Evolutionary conservation across 352 stramenopile species (phyloP), one percentile per base, ranked within the genome.

Genomic region (Globisporangium camurandrum): DNA sequence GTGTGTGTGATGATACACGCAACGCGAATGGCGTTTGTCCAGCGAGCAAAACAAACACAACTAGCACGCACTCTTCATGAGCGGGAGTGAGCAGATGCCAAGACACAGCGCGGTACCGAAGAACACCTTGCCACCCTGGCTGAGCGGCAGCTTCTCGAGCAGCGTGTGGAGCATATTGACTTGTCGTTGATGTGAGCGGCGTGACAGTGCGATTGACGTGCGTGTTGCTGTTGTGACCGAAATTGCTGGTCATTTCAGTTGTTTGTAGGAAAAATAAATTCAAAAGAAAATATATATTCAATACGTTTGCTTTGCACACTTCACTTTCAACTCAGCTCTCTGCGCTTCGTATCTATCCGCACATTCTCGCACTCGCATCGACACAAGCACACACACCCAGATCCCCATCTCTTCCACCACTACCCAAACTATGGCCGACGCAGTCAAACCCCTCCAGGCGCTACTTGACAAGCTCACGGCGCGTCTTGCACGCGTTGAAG

Each of bases 401-500:
- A 57, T 17, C 26, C 26, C 42, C 19, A 49, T 14, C n/a, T n/a
- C n/a, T n/a, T n/a, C n/a, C n/a, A n/a, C n/a, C n/a, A n/a, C 30
- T 34, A 34, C 30, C 30, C 30, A 34, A 34, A 69, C 58, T 49
- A 76, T 74, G 71, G 75, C 83, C 55, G 72, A 49, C 28, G 33
- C 68, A 40, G 60, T 74, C n/a, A 86, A 95, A 59, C 84, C 86
- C 41, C 75, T 97, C 36, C 66, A 87, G 49, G 74, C 71, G 46
- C 64, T 95, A 30, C 71, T 97, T 41, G 81, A 93, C 52, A 62
- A 66, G 26, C 69, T 97, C 34, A 63, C 79, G 17, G 70, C 66
- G n/a, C 79, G 89, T 39, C 71, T 97, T 9, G 71, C 75, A 33
- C 64, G 56, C 42, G 65, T 97, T 20, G 89, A 97, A 57, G 61